A percentile compares a stretch with the other conserved stretches of the same genome.
Evolutionary conservation across 768 basidiomycete species (phyloP).

Genomic region (Collybia sp.): DNA sequence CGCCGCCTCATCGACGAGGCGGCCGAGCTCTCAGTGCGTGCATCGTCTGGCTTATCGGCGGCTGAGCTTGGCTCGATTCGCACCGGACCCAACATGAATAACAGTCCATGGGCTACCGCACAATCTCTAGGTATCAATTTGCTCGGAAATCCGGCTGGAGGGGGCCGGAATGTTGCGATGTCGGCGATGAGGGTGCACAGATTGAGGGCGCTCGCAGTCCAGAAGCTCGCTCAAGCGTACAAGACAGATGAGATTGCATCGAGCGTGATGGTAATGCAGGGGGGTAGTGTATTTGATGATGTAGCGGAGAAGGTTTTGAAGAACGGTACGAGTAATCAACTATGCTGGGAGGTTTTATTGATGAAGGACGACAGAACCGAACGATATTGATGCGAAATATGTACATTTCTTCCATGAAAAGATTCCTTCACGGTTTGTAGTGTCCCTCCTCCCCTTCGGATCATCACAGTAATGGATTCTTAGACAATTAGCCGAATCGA

Average conservation of each 20-base stretch:
- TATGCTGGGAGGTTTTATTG: neutral
- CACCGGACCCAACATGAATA: conserved; percentile 32
- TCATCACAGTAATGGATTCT: conserved; percentile 7
- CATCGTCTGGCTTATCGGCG: conserved; percentile 78
- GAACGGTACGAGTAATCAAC: conserved; percentile 30
- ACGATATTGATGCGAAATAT: conserved; percentile 76
- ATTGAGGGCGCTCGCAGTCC: conserved; percentile 75
- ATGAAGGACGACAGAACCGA: conserved; percentile 48
- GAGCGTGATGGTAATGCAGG: conserved; percentile 94
- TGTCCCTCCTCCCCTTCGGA: neutral
- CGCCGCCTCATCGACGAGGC: conserved; percentile 86
- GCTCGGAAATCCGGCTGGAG: conserved; percentile 39
- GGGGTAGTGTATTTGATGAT: conserved; percentile 88
- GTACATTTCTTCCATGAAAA: conserved; percentile 95
- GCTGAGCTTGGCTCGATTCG: conserved; percentile 69
- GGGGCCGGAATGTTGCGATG: conserved; percentile 77
- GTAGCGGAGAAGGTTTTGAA: conserved; percentile 84
- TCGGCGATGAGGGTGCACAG: conserved; percentile 81
- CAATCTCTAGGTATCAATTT: conserved; percentile 63
- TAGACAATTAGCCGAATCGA: conserved; percentile 84
- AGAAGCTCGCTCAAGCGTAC: conserved; percentile 84
- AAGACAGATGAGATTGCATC: conserved; percentile 87
- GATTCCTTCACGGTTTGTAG: conserved; percentile 79
- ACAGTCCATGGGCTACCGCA: conserved; percentile 55
- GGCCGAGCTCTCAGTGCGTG: conserved; percentile 82